Conservation (phyloP, 176 grass and related monocot genomes). For the Hsuehochloa calcarea region DNA sequence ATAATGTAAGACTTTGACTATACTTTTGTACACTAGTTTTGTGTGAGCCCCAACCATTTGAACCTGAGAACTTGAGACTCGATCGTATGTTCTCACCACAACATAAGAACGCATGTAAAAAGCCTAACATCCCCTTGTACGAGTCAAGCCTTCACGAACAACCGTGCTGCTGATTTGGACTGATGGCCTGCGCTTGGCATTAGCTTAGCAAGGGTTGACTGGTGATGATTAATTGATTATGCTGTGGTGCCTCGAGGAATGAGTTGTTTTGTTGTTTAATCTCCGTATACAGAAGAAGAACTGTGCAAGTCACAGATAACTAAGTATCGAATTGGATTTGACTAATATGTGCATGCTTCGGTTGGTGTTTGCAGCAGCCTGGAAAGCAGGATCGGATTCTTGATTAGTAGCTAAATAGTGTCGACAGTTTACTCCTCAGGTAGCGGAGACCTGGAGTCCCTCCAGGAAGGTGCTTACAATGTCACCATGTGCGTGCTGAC, state of each 20-base stretch:
- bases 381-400: not conserved
- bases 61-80: too few relatives aligned
- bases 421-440: not conserved
- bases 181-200: not conserved
- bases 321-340: not conserved
- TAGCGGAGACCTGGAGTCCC: not conserved
- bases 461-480: conserved; percentile 17
- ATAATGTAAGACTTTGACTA: too few relatives aligned
- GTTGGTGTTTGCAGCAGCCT: not conserved
- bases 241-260: not conserved
- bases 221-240: not conserved
- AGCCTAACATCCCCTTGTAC: too few relatives aligned
- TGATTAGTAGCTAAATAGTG: not conserved
- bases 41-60: too few relatives aligned
- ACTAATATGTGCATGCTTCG: not conserved
- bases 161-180: not conserved
- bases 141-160: not conserved
- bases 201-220: not conserved
- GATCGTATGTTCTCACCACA: too few relatives aligned
- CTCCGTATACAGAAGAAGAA: not conserved
- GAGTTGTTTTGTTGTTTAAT: not conserved
- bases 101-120: too few relatives aligned
- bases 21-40: too few relatives aligned
- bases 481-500: not conserved
- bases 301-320: not conserved